Percentiles rank a stretch among this genome's conserved stretches.
phyloP scores from a whole-genome alignment of 306 rosid species.

The Boehmeria nivea region DNA sequence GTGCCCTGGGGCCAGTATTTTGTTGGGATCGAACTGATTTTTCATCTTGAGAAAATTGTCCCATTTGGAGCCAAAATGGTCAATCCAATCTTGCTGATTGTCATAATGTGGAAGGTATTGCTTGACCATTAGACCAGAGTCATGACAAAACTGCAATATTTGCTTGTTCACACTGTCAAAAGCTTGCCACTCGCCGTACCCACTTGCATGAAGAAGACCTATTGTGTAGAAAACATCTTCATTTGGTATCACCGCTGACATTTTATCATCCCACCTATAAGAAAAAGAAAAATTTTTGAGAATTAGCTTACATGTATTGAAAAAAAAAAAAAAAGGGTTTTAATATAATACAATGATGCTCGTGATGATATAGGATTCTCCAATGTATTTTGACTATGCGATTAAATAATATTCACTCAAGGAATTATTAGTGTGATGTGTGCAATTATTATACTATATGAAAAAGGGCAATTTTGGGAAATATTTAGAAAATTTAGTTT shows the following conservation, averaged over 20 bases:
- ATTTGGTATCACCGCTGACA: constrained; percentile 60
- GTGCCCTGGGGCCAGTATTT: constrained; percentile 75
- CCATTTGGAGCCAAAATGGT: constrained; percentile 75
- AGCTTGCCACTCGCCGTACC: constrained; percentile 19
- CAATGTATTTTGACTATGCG: too few species aligned
- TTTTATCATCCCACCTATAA: constrained; percentile 70
- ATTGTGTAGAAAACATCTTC: constrained; percentile 59
- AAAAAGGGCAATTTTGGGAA: too few species aligned
- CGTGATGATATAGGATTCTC: too few species aligned
- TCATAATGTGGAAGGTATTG: constrained; percentile 55
- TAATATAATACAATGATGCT: too few species aligned
- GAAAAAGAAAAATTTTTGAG: too few species aligned
- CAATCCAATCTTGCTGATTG: constrained; percentile 40
- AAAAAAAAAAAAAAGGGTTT: too few species aligned
- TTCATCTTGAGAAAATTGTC: constrained; percentile 35
- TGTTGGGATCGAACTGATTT: constrained; percentile 53
- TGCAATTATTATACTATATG: too few species aligned
- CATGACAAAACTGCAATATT: constrained; percentile 40
- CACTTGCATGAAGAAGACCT: constrained; percentile 37
- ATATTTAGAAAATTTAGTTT: too few species aligned
- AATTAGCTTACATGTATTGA: too few species aligned
- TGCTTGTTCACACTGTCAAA: constrained; percentile 36
- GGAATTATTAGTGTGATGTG: too few species aligned
- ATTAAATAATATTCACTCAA: too few species aligned
- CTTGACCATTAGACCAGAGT: constrained; percentile 37